Percentiles rank a stretch among this genome's conserved stretches.
phyloP scores from a whole-genome alignment of 768 basidiomycete species.

The Russula sp. region DNA sequence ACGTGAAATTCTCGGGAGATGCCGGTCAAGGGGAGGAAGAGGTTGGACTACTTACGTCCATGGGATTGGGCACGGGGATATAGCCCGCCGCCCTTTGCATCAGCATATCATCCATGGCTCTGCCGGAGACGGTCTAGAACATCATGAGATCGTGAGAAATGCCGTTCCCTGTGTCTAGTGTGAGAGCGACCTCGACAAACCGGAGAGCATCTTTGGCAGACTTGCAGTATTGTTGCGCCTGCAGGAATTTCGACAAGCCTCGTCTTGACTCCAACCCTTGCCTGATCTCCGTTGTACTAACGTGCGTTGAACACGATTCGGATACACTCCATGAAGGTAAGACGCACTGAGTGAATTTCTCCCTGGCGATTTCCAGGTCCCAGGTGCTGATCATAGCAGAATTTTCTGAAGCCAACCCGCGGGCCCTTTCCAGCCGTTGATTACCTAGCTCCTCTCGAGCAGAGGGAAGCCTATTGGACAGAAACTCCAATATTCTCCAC shows the following conservation, averaged over 20 bases:
- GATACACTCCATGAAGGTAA: neutral
- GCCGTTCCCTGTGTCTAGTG: neutral
- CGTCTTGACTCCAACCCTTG: neutral
- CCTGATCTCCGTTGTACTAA: neutral
- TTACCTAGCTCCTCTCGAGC: neutral
- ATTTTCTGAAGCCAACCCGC: neutral
- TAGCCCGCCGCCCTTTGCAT: neutral
- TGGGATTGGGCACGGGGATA: too few species aligned
- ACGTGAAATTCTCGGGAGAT: neutral
- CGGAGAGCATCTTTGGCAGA: neutral
- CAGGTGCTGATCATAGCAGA: neutral
- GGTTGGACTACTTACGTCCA: neutral
- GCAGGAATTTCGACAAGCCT: neutral
- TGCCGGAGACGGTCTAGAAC: slow-evolving; percentile 1
- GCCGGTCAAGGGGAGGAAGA: neutral
- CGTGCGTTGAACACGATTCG: neutral
- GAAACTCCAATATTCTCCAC: neutral
- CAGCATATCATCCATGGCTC: neutral
- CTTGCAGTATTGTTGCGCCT: slow-evolving; percentile 2
- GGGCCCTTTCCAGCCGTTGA: slow-evolving; percentile 1
- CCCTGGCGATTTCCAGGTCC: neutral
- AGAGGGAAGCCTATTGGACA: neutral
- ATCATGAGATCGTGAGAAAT: neutral
- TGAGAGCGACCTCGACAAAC: neutral
- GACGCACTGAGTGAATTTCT: neutral